These are phyloP conservation scores for Russula olivacea DNA, from an alignment of 768 basidiomycete genomes.

Conservation along the genomic window DNA sequence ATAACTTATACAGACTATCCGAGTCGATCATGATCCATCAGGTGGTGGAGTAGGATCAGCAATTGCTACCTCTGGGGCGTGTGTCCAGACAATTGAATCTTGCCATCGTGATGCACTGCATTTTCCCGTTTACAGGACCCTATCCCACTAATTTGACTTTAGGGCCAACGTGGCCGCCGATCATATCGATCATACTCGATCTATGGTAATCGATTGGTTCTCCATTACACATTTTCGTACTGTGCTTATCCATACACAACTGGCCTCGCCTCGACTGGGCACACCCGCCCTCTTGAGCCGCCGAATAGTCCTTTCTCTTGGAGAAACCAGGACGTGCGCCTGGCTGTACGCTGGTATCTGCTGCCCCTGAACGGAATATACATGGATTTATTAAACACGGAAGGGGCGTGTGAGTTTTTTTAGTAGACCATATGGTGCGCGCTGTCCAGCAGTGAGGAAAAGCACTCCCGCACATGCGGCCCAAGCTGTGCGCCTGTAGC, in stretches of 20 bases:
- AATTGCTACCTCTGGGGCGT: background rate
- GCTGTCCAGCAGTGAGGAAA: background rate
- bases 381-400: background rate
- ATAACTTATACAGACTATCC: background rate
- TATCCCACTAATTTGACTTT: background rate
- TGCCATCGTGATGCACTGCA: background rate
- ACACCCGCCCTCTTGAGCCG: background rate
- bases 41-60: background rate
- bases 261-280: background rate
- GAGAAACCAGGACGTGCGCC: background rate
- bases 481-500: background rate
- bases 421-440: background rate
- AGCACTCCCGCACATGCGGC: background rate
- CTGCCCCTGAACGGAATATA: background rate
- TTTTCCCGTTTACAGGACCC: background rate
- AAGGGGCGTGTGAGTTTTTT: background rate
- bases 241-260: background rate
- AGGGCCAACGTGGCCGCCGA: background rate
- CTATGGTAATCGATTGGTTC: background rate
- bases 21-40: too few species aligned
- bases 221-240: background rate
- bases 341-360: background rate
- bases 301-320: background rate
- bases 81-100: background rate
- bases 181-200: background rate